Evolutionary conservation across 2,329 filamentous ascomycete genomes (phyloP).

Genomic region (Penicillium hordei): DNA sequence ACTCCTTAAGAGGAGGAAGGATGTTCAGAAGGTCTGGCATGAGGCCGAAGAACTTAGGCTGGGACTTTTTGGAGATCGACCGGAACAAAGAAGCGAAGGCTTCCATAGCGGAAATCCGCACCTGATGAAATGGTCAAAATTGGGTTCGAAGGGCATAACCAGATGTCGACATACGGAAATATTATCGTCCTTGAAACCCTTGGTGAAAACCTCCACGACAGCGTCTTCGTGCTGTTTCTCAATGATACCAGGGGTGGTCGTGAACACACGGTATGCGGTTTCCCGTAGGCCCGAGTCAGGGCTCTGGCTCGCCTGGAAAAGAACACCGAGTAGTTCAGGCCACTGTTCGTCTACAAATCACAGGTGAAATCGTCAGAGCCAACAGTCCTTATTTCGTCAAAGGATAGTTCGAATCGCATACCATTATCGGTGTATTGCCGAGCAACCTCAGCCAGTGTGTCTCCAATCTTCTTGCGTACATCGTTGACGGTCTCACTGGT

Average conservation of each 20-base stretch:
- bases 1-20: conserved; percentile 88
- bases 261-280: conserved; percentile 91
- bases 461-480: conserved; percentile 92
- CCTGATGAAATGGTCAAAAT: conserved; percentile 50
- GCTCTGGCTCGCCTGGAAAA: conserved; percentile 90
- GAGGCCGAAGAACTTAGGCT: conserved; percentile 81
- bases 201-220: conserved; percentile 84
- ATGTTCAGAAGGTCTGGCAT: conserved; percentile 93
- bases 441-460: conserved; percentile 94
- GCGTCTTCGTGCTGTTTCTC: conserved; percentile 91
- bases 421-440: conserved; percentile 91
- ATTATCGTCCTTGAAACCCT: conserved; percentile 86
- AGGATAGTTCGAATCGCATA: conserved; percentile 48
- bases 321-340: conserved; percentile 80
- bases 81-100: conserved; percentile 96
- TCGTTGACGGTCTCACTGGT: conserved; percentile 69
- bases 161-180: conserved; percentile 60
- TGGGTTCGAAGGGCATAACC: background rate
- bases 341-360: conserved; percentile 68
- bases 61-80: conserved; percentile 81
- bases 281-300: conserved; percentile 80
- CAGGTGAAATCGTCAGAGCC: conserved; percentile 10
- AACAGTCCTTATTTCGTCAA: background rate
- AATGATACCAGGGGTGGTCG: conserved; percentile 91
- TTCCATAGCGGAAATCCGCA: conserved; percentile 91